Evolutionary conservation across 306 rosid species (phyloP), one percentile per base, ranked within the genome.

Genomic region (Geum urbanum): DNA sequence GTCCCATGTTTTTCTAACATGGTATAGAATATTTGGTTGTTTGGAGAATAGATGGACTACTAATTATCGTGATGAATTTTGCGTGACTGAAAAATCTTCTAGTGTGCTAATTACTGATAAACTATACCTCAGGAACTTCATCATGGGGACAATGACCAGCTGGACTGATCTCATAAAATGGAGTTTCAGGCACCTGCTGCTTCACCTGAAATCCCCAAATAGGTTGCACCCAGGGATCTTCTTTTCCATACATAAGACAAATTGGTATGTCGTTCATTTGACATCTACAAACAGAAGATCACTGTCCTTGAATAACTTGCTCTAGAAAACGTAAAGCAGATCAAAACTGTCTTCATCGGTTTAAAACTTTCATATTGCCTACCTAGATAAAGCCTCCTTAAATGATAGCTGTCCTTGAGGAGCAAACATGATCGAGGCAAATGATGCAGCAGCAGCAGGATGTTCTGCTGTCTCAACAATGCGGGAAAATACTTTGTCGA

Each of bases 61-160:
- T 8, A 35, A 22, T 8, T 16, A 35, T 35, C 10, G 27, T 51
- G 9, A 48, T n/a, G 4, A 3, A 32, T n/a, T 46, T 47, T n/a
- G 71, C 7, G n/a, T 16, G 50, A 54, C 19, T 5, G 16, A n/a
- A 56, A 56, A 24, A 11, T 11, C 9, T 9, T 63, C 41, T 15
- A n/a, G n/a, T 44, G 69, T 53, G 18, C 19, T 51, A 62, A 32
- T 50, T 14, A 57, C 74, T 12, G 47, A 66, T 14, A 62, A 58
- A 72, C 18, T 55, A 70, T 85, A 88, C 98, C 96, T 92, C 98
- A n/a, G 98, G 97, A 66, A 90, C 96, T 86, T 92, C 98, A 81
- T 92, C 96, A 66, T 92, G 98, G 67, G 98, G 98, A 78, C 98
- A 92, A 76, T 92, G 98, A 65, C 98, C 98, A 8, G 98, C 97